phyloP scores from a whole-genome alignment of 2,329 filamentous ascomycete species.

The Lasiodiplodia gonubiensis region DNA sequence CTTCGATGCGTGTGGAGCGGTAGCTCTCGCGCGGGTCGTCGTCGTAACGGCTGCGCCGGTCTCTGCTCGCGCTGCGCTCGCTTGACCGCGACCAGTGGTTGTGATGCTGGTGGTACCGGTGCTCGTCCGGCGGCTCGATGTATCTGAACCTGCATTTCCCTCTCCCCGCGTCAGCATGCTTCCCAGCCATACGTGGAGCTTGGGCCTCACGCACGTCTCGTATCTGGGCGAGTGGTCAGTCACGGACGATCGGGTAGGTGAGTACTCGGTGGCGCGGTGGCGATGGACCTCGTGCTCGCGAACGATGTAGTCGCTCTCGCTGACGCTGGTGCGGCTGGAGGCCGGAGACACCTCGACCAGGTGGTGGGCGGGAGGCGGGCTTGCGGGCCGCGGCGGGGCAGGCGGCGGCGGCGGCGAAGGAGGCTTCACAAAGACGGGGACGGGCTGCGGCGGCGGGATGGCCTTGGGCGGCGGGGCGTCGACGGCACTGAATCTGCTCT shows the following conservation, averaged over 20 bases:
- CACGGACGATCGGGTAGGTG: conserved; percentile 39
- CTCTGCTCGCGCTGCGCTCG: conserved; percentile 41
- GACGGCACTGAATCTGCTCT: conserved; percentile 29
- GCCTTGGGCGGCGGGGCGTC: conserved; percentile 33
- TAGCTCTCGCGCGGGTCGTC: conserved; percentile 37
- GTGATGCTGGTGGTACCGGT: conserved; percentile 32
- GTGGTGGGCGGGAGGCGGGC: conserved; percentile 43
- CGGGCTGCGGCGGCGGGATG: conserved; percentile 48
- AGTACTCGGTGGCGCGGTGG: conserved; percentile 41
- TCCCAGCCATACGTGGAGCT: background rate
- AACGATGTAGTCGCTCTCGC: conserved; percentile 48
- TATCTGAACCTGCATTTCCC: conserved; percentile 46
- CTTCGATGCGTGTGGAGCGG: conserved; percentile 41
- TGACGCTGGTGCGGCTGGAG: conserved; percentile 41
- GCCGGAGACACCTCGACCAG: conserved; percentile 51
- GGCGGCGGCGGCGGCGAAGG: conserved; percentile 40
- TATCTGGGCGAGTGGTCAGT: conserved; percentile 42
- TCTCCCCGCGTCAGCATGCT: background rate
- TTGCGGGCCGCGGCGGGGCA: conserved; percentile 34
- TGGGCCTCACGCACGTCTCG: conserved; percentile 40
- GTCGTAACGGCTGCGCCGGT: conserved; percentile 38
- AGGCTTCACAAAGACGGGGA: conserved; percentile 47
- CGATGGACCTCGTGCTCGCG: conserved; percentile 52
- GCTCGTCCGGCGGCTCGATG: conserved; percentile 47
- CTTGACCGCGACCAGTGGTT: conserved; percentile 36